Percentiles rank a stretch among this genome's conserved stretches.
These are phyloP conservation scores for Prunus fruticosa DNA, from an alignment of 306 rosid genomes.

Conservation along the genomic window DNA sequence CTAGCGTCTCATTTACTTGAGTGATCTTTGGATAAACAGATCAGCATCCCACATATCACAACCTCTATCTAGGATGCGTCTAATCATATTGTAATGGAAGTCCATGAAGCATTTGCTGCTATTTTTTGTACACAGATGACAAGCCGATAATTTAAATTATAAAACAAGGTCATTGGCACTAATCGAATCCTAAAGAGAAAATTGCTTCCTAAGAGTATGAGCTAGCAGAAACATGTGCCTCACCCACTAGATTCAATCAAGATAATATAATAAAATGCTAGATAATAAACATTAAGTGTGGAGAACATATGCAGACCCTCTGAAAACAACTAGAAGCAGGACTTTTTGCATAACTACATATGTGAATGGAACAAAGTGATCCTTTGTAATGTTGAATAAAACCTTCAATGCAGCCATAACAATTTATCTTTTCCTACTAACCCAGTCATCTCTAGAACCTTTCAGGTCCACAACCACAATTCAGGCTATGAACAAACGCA, in stretches of 20 bases:
- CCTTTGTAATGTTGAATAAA: no score
- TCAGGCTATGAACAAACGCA: background rate
- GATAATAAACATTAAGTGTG: background rate
- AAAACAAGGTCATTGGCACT: background rate
- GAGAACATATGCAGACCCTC: background rate
- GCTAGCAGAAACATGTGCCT: background rate
- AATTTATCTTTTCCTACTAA: background rate
- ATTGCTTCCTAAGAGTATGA: background rate
- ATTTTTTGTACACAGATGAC: background rate
- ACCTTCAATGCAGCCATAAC: no score
- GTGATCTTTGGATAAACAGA: background rate
- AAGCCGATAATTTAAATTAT: background rate
- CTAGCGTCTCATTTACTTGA: background rate
- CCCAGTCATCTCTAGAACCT: background rate
- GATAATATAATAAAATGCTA: background rate
- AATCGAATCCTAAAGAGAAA: background rate
- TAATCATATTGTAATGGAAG: background rate
- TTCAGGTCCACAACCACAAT: background rate
- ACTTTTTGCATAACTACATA: background rate
- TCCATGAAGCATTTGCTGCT: slow-evolving; percentile 1
- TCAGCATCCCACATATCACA: background rate
- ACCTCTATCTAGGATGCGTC: background rate
- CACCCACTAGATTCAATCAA: background rate
- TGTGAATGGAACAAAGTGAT: no score
- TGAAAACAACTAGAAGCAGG: background rate